Evolutionary conservation across 805 yeast species (phyloP).

Genomic region (Starmerella powellii): DNA sequence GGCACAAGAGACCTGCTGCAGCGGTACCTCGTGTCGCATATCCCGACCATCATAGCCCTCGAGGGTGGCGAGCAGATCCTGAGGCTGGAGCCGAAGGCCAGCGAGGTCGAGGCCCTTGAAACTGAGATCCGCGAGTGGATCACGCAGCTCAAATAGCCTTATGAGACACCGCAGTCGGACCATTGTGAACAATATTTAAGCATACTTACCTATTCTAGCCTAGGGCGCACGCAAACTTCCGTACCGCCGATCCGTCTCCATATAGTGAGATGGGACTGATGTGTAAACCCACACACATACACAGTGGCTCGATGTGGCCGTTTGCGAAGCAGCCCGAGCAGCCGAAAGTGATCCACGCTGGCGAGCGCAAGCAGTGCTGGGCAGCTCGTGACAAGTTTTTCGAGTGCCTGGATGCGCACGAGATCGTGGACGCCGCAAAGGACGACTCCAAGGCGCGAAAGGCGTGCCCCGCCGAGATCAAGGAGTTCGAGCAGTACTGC

Average conservation of each 20-base stretch:
- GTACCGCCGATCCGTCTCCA: too few relatives aligned
- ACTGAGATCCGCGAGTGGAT: slow-evolving; percentile 31
- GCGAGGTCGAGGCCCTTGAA: slow-evolving; percentile 25
- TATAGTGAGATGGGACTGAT: too few relatives aligned
- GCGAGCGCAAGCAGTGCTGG: slow-evolving; percentile 73
- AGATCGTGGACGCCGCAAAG: slow-evolving; percentile 53
- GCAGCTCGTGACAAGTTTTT: slow-evolving; percentile 71
- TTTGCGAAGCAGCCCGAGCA: slow-evolving; percentile 31
- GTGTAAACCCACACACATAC: not conserved
- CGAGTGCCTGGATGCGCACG: slow-evolving; percentile 55
- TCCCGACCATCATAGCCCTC: slow-evolving; percentile 60
- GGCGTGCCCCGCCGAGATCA: slow-evolving; percentile 46
- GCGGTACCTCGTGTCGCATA: slow-evolving; percentile 42
- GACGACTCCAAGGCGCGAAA: slow-evolving; percentile 36
- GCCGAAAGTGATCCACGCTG: slow-evolving; percentile 32
- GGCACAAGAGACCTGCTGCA: slow-evolving; percentile 48
- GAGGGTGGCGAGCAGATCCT: slow-evolving; percentile 50
- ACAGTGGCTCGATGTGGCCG: slow-evolving; percentile 37
- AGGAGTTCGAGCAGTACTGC: slow-evolving; percentile 60
- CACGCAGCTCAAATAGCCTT: slow-evolving; percentile 19
- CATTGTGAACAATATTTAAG: not conserved
- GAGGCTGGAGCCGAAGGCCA: slow-evolving; percentile 24
- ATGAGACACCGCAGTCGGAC: not conserved
- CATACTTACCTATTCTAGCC: too few relatives aligned
- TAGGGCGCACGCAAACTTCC: too few relatives aligned